Evolutionary conservation across 2,329 filamentous ascomycete genomes (phyloP).

Genomic region (Fusarium sp.): DNA sequence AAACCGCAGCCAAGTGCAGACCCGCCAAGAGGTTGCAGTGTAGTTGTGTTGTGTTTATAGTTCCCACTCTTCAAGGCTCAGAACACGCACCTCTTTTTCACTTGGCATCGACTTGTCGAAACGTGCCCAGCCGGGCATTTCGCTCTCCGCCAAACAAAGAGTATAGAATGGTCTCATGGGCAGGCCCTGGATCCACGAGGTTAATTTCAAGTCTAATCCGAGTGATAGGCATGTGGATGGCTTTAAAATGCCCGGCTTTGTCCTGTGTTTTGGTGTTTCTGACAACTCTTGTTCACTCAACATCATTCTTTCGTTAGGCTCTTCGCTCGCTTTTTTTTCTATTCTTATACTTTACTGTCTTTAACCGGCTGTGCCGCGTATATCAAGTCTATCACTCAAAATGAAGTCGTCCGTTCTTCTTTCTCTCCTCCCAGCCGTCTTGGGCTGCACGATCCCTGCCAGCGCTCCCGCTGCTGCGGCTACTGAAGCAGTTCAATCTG

Average conservation of each 20-base stretch:
- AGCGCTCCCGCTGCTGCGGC: constrained; percentile 1
- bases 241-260: constrained; percentile 17
- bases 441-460: constrained; percentile 34
- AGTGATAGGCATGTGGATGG: background rate
- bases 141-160: constrained; percentile 36
- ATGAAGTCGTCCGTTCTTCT: constrained; percentile 41
- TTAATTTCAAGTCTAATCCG: constrained; percentile 28
- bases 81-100: background rate
- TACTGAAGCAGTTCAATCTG: constrained; percentile 26
- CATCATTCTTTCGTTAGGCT: constrained; percentile 12
- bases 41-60: constrained; percentile 7
- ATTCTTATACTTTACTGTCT: constrained; percentile 24
- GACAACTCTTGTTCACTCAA: constrained; percentile 12
- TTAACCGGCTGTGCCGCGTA: constrained; percentile 31
- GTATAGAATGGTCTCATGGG: constrained; percentile 4
- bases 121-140: constrained; percentile 39
- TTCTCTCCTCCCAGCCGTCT: constrained; percentile 38
- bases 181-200: constrained; percentile 1
- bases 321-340: constrained; percentile 20
- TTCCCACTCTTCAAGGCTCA: constrained; percentile 13
- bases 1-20: constrained; percentile 21
- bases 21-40: constrained; percentile 10
- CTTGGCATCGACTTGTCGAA: constrained; percentile 10
- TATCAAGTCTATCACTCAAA: constrained; percentile 5
- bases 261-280: background rate